These are phyloP conservation scores for Trichoderma breve DNA, from an alignment of 2,329 filamentous ascomycete genomes.

Conservation along the genomic window DNA sequence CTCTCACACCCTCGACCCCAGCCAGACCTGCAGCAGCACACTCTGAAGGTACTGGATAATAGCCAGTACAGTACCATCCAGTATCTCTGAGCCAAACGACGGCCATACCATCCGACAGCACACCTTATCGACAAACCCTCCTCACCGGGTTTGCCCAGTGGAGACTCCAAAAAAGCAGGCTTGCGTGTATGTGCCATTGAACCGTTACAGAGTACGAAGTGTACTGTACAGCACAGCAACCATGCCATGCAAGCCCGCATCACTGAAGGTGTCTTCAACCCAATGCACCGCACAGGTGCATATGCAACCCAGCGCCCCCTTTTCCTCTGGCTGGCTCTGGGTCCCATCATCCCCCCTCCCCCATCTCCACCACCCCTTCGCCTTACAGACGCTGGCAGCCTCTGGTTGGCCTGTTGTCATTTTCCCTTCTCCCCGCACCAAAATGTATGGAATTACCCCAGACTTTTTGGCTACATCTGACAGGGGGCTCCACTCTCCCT, in stretches of 20 bases:
- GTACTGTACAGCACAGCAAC: not conserved
- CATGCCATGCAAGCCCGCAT: slow-evolving; percentile 8
- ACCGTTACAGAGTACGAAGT: not conserved
- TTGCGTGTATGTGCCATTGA: not conserved
- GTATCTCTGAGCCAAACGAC: not conserved
- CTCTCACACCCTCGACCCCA: not conserved
- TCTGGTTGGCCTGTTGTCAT: slow-evolving; percentile 2
- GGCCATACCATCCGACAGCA: not conserved
- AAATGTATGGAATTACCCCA: slow-evolving; percentile 11
- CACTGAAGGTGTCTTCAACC: slow-evolving; percentile 3
- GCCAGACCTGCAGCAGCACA: not conserved
- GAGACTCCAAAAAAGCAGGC: not conserved
- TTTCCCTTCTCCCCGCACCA: slow-evolving; percentile 3
- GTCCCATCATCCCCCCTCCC: not conserved
- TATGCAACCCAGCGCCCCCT: slow-evolving; percentile 1
- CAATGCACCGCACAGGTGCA: slow-evolving; percentile 13
- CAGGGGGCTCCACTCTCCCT: slow-evolving; percentile 1
- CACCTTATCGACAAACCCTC: not conserved
- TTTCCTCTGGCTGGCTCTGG: not conserved
- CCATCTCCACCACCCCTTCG: not conserved
- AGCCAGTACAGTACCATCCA: too few relatives aligned
- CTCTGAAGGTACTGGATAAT: not conserved
- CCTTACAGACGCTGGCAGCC: not conserved
- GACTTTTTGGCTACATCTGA: slow-evolving; percentile 14
- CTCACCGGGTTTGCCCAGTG: not conserved